Conservation (phyloP, 768 basidiomycete species). For the Termitomyces sp. region DNA sequence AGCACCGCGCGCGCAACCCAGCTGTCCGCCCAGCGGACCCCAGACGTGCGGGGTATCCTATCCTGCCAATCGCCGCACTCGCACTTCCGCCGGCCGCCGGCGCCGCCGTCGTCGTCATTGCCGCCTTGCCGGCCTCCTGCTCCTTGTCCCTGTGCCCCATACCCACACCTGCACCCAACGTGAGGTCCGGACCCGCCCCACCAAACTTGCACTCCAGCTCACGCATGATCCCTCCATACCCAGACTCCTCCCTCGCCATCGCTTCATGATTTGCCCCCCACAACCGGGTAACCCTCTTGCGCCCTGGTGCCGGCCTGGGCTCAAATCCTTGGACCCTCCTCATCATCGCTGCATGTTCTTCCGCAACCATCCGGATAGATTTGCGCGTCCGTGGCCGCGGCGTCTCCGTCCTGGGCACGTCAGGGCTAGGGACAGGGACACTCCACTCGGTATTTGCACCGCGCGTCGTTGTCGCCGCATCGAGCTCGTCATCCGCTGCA, state of each 20-base stretch:
- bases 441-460: conserved; percentile 19
- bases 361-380: not conserved
- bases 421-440: not conserved
- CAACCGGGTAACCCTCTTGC: too few relatives aligned
- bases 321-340: too few relatives aligned
- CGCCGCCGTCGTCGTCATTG: too few relatives aligned
- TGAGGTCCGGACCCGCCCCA: conserved; percentile 16
- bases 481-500: conserved; percentile 33
- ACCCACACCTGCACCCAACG: conserved; percentile 10
- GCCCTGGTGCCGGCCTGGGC: too few relatives aligned
- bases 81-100: not conserved
- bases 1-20: conserved; percentile 23
- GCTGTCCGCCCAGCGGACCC: conserved; percentile 9
- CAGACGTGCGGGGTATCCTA: conserved; percentile 20
- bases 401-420: conserved; percentile 1
- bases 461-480: conserved; percentile 25
- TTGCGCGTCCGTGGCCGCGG: not conserved
- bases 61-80: conserved; percentile 14
- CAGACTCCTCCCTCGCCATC: conserved; percentile 6
- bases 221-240: conserved; percentile 26
- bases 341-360: too few relatives aligned
- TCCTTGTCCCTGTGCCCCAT: conserved; percentile 8
- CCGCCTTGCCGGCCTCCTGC: not conserved
- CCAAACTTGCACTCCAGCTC: conserved; percentile 27
- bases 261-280: too few relatives aligned